A percentile compares a stretch with the other conserved stretches of the same genome.
Evolutionary conservation across 2,329 filamentous ascomycete species (phyloP).

Genomic region (Basipetospora chlamydospora): DNA sequence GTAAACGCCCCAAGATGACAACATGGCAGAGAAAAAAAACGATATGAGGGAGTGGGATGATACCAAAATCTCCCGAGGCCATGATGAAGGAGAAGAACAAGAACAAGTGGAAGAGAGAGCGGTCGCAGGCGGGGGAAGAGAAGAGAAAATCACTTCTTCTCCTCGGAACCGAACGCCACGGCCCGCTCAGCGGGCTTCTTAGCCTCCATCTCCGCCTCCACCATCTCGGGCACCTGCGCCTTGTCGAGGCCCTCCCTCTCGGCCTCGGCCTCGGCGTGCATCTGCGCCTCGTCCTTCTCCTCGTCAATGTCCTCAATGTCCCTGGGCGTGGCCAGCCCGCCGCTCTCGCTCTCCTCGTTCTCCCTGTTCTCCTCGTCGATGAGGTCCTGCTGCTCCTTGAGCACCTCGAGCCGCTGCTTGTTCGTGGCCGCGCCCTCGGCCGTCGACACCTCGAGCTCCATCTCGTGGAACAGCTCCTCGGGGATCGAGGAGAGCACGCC

Average conservation of each 20-base stretch:
- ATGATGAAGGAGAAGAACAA: too few species aligned
- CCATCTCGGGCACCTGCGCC: slow-evolving; percentile 4
- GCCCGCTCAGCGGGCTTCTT: slow-evolving; percentile 12
- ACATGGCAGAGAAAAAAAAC: too few species aligned
- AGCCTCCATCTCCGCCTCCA: slow-evolving; percentile 14
- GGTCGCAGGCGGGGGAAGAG: too few species aligned
- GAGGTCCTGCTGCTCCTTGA: slow-evolving; percentile 96
- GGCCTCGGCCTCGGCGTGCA: slow-evolving; percentile 30
- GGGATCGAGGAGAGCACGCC: slow-evolving; percentile 89
- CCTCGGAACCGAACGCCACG: slow-evolving; percentile 14
- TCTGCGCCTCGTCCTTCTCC: slow-evolving; percentile 69
- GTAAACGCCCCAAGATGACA: too few species aligned
- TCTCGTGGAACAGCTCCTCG: slow-evolving; percentile 98
- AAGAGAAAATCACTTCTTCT: slow-evolving; percentile 16
- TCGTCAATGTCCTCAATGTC: slow-evolving; percentile 87
- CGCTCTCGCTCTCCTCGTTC: slow-evolving; percentile 64
- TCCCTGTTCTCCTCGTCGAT: slow-evolving; percentile 96
- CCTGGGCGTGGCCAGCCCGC: slow-evolving; percentile 59
- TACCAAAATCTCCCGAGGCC: too few species aligned
- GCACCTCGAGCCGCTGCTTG: slow-evolving; percentile 94
- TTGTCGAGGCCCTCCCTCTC: slow-evolving; percentile 11
- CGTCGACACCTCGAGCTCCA: slow-evolving; percentile 93
- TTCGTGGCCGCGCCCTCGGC: slow-evolving; percentile 96
- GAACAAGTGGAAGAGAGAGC: too few species aligned
- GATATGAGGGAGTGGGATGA: too few species aligned